Conservation (phyloP, 331 rosid species). For the Malus hybrid region DNA sequence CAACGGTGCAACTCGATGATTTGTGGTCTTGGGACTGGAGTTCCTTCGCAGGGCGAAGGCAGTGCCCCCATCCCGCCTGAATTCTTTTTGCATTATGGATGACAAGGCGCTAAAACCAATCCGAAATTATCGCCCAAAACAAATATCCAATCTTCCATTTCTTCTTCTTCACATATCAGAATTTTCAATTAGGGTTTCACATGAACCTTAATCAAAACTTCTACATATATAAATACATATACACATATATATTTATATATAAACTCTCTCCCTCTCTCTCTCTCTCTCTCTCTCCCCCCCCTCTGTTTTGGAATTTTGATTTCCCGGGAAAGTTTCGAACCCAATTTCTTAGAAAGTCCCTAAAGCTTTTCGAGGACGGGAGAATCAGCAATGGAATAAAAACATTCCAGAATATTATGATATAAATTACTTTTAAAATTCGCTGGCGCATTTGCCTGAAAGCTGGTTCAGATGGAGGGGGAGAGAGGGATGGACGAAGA, state of each 20-base stretch:
- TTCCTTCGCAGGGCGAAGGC: too few relatives aligned
- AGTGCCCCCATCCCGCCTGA: too few relatives aligned
- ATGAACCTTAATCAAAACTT: not conserved
- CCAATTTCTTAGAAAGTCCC: not conserved
- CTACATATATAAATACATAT: too few relatives aligned
- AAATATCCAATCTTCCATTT: not conserved
- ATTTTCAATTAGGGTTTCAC: not conserved
- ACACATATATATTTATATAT: too few relatives aligned
- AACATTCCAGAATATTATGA: not conserved
- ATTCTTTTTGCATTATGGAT: too few relatives aligned
- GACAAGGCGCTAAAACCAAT: not conserved
- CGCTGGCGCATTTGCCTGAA: conserved; percentile 5
- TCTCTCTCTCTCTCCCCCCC: not conserved
- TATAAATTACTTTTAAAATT: not conserved
- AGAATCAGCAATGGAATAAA: too few relatives aligned
- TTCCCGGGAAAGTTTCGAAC: conserved; percentile 22
- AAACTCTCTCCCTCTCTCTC: not conserved
- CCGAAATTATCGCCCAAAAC: conserved; percentile 38
- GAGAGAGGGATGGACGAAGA: conserved; percentile 31
- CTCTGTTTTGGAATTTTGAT: not conserved
- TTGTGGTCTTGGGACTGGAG: too few relatives aligned
- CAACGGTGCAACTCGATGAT: too few relatives aligned
- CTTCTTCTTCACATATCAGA: not conserved
- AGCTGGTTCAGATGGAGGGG: not conserved
- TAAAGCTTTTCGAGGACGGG: not conserved